Percentiles rank a stretch among this genome's conserved stretches.
These are phyloP conservation scores for Rhizoclosmatium hyalinum DNA, from an alignment of 371 early-diverging fungal species.

Conservation along the genomic window DNA sequence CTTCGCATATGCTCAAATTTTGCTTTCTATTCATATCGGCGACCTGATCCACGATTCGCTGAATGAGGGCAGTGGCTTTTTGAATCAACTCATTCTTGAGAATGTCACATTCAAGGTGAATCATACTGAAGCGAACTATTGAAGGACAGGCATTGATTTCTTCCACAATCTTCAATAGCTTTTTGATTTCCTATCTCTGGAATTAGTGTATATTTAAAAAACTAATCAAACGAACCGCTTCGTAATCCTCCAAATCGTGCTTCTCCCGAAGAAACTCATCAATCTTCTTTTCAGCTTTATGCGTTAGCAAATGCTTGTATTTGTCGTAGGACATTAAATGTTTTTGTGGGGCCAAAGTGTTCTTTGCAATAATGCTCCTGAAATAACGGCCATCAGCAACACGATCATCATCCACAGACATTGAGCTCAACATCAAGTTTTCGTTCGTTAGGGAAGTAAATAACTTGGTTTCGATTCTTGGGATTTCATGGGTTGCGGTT, in stretches of 20 bases:
- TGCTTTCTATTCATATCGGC: slow-evolving; percentile 60
- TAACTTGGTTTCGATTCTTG: slow-evolving; percentile 62
- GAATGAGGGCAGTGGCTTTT: slow-evolving; percentile 60
- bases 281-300: slow-evolving; percentile 63
- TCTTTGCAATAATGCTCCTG: slow-evolving; percentile 51
- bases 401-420: slow-evolving; percentile 57
- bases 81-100: slow-evolving; percentile 56
- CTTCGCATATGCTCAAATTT: slow-evolving; percentile 60
- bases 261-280: slow-evolving; percentile 68
- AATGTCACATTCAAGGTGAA: slow-evolving; percentile 57
- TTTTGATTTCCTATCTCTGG: slow-evolving; percentile 57
- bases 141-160: slow-evolving; percentile 55
- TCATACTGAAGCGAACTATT: slow-evolving; percentile 56
- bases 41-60: slow-evolving; percentile 63
- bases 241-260: slow-evolving; percentile 63
- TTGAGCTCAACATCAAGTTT: slow-evolving; percentile 47
- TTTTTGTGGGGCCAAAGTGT: slow-evolving; percentile 61
- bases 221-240: slow-evolving; percentile 39
- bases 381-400: slow-evolving; percentile 58
- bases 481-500: slow-evolving; percentile 50
- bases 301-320: slow-evolving; percentile 61
- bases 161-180: slow-evolving; percentile 53
- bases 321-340: slow-evolving; percentile 61
- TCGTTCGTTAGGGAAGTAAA: slow-evolving; percentile 55
- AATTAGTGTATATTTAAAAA: neutral